Base-by-base conservation (phyloP, 2,329 filamentous ascomycete species). In the Ceratocystis lukuohia region DNA sequence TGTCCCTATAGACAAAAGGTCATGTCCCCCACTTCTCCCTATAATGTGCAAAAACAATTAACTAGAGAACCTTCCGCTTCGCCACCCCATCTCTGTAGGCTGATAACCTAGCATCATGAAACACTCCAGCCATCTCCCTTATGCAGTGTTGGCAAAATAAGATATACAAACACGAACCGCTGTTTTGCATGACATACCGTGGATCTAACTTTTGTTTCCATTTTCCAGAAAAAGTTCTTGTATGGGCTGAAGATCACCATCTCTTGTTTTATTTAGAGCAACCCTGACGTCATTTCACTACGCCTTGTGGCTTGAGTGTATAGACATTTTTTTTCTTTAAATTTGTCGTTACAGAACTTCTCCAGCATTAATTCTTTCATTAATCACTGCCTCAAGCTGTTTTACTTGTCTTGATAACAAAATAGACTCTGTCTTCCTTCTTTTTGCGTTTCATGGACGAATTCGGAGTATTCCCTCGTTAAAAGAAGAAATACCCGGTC, bases 51-150 rank as follows among this genome's bases (percentile, higher is more conserved):
- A 33, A 33, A 33, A 7, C 30, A 33, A 7, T 7, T 33, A 33
- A 33, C 30, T 7, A 33, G 30, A 33, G 30, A 33, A 33, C 7
- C 30, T 33, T 33, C 53, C 25, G 53, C 25, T 57, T 33, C 30
- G 53, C 17, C 12, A 2, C 15, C 10, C 25, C 30, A 22, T 33
- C 12, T 57, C 15, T 33, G 15, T 10, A 57, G 28, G 25, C 12
- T 57, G 53, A 30, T 57, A 20, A 8, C 20, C 56, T 37, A 28
- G 56, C 28, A 8, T 59, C 56, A 20, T 59, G 56, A 59, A 59
- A 59, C 56, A 17, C 56, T 20, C 56, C 56, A 59, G 56, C 56
- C 56, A 59, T 59, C 56, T 59, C 30, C 25, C 30, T 59, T 37
- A 59, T 59, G 56, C 53, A 59, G 30, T n/a, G 28, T 33, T 30